phyloP scores from a whole-genome alignment of 2,329 filamentous ascomycete genomes.

The Pseudogymnoascus destructans region DNA sequence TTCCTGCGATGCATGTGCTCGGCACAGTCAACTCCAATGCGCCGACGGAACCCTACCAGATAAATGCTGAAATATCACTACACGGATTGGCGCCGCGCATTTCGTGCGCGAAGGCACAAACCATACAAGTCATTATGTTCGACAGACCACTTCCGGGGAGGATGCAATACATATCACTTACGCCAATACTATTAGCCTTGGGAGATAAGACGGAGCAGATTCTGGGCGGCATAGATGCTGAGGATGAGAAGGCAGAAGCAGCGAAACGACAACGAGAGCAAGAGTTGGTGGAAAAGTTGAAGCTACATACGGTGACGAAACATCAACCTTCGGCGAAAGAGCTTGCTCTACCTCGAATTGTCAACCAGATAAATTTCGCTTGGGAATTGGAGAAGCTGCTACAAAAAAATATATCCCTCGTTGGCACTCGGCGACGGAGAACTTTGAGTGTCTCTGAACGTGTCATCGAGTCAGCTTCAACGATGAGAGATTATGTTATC shows the following conservation, averaged over 20 bases:
- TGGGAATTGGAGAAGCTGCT: slow-evolving; percentile 77
- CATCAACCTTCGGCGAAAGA: slow-evolving; percentile 72
- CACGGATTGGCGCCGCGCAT: slow-evolving; percentile 52
- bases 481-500: slow-evolving; percentile 63
- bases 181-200: slow-evolving; percentile 76
- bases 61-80: slow-evolving; percentile 38
- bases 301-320: slow-evolving; percentile 71
- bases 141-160: slow-evolving; percentile 69
- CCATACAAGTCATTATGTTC: slow-evolving; percentile 80
- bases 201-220: slow-evolving; percentile 49
- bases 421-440: slow-evolving; percentile 69
- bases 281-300: slow-evolving; percentile 71
- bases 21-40: slow-evolving; percentile 60
- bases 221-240: slow-evolving; percentile 50
- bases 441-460: slow-evolving; percentile 86
- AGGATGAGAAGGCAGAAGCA: slow-evolving; percentile 54
- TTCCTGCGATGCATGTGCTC: slow-evolving; percentile 70
- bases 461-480: slow-evolving; percentile 84
- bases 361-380: slow-evolving; percentile 93
- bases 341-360: slow-evolving; percentile 61
- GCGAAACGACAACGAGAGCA: slow-evolving; percentile 45
- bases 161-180: slow-evolving; percentile 94
- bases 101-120: slow-evolving; percentile 56
- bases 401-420: slow-evolving; percentile 77
- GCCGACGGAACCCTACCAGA: slow-evolving; percentile 54